Base-by-base conservation (phyloP, 768 basidiomycete genomes). In the Floccularia luteovirens region DNA sequence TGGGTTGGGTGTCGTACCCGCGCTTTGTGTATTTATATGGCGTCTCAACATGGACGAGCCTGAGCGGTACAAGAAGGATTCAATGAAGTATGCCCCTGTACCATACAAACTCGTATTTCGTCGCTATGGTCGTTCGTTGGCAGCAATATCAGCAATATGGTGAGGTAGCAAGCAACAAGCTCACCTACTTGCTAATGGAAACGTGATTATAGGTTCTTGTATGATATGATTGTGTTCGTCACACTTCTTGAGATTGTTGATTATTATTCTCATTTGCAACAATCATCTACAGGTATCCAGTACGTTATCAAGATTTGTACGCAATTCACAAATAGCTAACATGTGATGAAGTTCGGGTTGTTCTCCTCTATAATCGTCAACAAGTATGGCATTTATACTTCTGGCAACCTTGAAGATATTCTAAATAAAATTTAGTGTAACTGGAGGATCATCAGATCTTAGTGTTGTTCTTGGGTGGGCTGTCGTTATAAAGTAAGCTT, bases 41-140 rank as follows among this genome's bases (percentile, higher is more conserved):
- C 88, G 91, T 48, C 54, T 90, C 38, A 75, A 69, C 44, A 90
- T 93, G 84, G 70, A 79, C 21, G 88, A 92, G 51, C 88, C 90
- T 1, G 67, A 68, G 10, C 66, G 77, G 13, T 92, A 72, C 58
- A 79, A 72, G 56, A 80, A 75, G 48, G 76, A 87, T 57, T 81
- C 85, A 1, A 91, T 93, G 87, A 84, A 78, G 49, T 55, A 72
- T 32, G 71, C 76, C 8, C 67, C 59, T 28, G 83, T 88, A 41
- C 91, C 91, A 0, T 91, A 92, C 54, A 45, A 57, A 56, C 70
- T 96, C 20, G 67, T 92, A 48, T 45, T 94, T 28, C 79, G 70
- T 52, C 77, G 87, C 31, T 97, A 97, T 56, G 86, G 92, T 66
- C 58, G 69, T 25, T 70, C 73, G n/a, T 59, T 94, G 17, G 52